Evolutionary conservation across 768 basidiomycete genomes (phyloP), one percentile per base, ranked within the genome.

Genomic region (Exsudoporus frostii): DNA sequence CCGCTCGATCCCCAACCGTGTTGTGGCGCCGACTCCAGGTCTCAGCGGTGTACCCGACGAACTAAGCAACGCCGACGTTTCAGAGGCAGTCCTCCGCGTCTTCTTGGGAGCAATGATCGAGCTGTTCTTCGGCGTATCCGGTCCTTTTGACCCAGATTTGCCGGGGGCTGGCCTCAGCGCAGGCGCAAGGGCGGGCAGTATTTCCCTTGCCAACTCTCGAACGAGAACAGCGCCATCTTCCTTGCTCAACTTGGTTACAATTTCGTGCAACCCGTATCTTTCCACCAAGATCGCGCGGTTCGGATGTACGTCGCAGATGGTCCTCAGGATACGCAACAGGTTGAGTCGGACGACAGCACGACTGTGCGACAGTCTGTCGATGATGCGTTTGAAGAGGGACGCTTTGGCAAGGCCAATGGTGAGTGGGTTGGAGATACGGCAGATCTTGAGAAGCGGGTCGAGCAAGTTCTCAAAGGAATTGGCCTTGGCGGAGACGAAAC

Each of bases 171-270:
- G 87, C 65, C 77, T 83, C 61, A 91, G 69, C 7, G 79, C 90
- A 3, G 90, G 89, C 34, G 81, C 80, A 39, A 93, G 77, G 0
- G 84, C 79, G 0, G 91, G 91, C 22, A 91, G 75, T 53, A 93
- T 91, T 70, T 93, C 91, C 60, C 87, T 79, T 19, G 92, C 92
- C 41, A 97, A 71, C 68, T 98, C 91, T 52, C 90, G 79, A 17
- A 97, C 93, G 27, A 99, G 79, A 17, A 98, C 88, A 0, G 96
- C 94, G 13, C 84, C 89, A 67, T 99, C 97, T 45, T 86, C 84
- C 57, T 83, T 80, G 64, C 90, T 91, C 45, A 98, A 73, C 55
- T 80, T 79, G 59, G 85, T 82, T 51, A 99, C 91, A 4, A 93
- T 83, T 32, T 85, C 87, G 51, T 88, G 76, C 46, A 96, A 72